Evolutionary conservation across 2,329 filamentous ascomycete species (phyloP).

Genomic region (Hypomyces perniciosus): DNA sequence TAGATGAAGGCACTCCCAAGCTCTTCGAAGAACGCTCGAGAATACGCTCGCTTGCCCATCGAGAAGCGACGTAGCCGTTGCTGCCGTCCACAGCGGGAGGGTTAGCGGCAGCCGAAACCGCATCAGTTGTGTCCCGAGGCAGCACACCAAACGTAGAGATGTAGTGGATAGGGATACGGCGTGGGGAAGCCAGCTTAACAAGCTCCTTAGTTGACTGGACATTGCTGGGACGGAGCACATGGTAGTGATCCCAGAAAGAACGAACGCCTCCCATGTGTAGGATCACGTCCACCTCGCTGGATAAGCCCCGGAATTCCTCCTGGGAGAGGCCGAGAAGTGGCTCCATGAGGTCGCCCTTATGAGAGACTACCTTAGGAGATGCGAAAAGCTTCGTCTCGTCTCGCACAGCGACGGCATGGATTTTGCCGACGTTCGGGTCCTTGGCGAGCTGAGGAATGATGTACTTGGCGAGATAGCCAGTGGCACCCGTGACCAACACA

Average conservation of each 20-base stretch:
- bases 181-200: slow-evolving; percentile 21
- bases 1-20: slow-evolving; percentile 1
- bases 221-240: slow-evolving; percentile 28
- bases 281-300: slow-evolving; percentile 30
- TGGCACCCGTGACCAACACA: slow-evolving; percentile 12
- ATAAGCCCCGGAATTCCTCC: slow-evolving; percentile 7
- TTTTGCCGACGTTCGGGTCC: slow-evolving; percentile 20
- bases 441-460: slow-evolving; percentile 1
- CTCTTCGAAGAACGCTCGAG: slow-evolving; percentile 19
- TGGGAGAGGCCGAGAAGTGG: slow-evolving; percentile 19
- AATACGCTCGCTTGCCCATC: slow-evolving; percentile 30
- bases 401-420: slow-evolving; percentile 37
- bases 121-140: not conserved
- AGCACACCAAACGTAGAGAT: slow-evolving; percentile 1
- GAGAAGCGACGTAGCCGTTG: slow-evolving; percentile 28
- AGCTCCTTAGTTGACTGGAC: slow-evolving; percentile 30
- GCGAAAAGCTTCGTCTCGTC: slow-evolving; percentile 1
- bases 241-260: slow-evolving; percentile 33
- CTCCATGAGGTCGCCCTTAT: slow-evolving; percentile 23
- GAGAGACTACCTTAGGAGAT: slow-evolving; percentile 14
- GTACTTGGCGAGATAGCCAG: slow-evolving; percentile 9
- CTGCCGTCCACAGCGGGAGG: slow-evolving; percentile 18
- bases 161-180: slow-evolving; percentile 1
- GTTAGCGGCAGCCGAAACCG: slow-evolving; percentile 3
- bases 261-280: slow-evolving; percentile 48